Percentiles rank a stretch among this genome's conserved stretches.
phyloP scores from a whole-genome alignment of 345 rosid genomes.

The Euphorbia lathyris region DNA sequence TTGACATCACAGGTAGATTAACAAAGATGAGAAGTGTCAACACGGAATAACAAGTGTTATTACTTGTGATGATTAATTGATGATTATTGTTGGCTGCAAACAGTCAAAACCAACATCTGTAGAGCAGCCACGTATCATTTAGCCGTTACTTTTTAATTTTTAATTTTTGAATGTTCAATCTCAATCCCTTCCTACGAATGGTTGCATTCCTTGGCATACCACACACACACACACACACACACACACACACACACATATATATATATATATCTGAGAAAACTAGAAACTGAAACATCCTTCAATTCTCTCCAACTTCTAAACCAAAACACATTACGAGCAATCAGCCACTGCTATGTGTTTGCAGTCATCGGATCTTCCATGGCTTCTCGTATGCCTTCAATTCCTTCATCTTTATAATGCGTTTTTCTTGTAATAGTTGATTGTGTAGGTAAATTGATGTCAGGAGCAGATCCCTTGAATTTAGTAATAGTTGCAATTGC shows the following conservation, averaged over 20 bases:
- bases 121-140: neutral
- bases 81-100: no score
- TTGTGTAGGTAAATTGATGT: conserved; percentile 61
- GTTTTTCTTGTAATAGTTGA: neutral
- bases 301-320: no score
- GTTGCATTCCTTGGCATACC: conserved; percentile 1
- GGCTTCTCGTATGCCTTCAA: conserved; percentile 56
- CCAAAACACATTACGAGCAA: conserved; percentile 45
- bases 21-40: no score
- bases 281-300: no score
- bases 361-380: conserved; percentile 82
- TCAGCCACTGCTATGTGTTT: conserved; percentile 50
- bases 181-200: neutral
- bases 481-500: conserved; percentile 61
- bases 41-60: no score
- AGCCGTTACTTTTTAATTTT: conserved; percentile 22
- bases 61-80: no score
- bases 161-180: conserved; percentile 2
- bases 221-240: no score
- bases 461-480: conserved; percentile 51
- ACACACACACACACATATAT: neutral
- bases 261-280: no score
- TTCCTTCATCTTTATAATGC: neutral
- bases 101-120: neutral
- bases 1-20: no score